A percentile compares a stretch with the other conserved stretches of the same genome.
Conservation (phyloP, 23 red algal species). For the Gracilaria vermiculophylla region DNA sequence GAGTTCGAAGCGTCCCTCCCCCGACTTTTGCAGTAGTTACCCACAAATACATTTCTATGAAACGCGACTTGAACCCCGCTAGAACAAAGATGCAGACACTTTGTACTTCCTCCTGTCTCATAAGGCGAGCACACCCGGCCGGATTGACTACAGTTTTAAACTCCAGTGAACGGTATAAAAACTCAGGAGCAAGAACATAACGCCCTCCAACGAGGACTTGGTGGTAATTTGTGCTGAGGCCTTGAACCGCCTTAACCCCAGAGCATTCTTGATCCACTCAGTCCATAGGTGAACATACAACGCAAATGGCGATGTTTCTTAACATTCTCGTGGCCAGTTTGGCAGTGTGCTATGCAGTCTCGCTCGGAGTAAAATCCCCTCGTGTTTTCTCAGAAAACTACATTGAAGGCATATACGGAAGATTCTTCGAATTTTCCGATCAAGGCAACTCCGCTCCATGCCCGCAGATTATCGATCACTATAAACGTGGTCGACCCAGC, state of each 20-base stretch:
- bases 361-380: background rate
- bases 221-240: background rate
- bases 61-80: background rate
- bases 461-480: slow-evolving; percentile 45
- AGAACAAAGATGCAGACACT: background rate
- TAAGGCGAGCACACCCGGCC: background rate
- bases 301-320: background rate
- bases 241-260: background rate
- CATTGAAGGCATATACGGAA: slow-evolving; percentile 49
- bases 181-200: background rate
- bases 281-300: background rate
- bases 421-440: slow-evolving; percentile 51
- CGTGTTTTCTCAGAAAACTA: slow-evolving; percentile 52
- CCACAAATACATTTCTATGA: background rate
- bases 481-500: slow-evolving; percentile 16
- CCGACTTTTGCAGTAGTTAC: background rate
- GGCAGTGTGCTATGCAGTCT: background rate
- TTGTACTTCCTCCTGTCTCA: background rate
- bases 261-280: background rate
- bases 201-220: background rate
- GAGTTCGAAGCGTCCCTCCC: background rate
- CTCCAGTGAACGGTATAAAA: background rate
- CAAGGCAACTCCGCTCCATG: slow-evolving; percentile 40
- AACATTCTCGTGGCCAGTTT: background rate
- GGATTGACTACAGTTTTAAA: background rate